Evolutionary conservation across 2,329 filamentous ascomycete species (phyloP), one percentile per base, ranked within the genome.

Genomic region (Xylaria sp.): DNA sequence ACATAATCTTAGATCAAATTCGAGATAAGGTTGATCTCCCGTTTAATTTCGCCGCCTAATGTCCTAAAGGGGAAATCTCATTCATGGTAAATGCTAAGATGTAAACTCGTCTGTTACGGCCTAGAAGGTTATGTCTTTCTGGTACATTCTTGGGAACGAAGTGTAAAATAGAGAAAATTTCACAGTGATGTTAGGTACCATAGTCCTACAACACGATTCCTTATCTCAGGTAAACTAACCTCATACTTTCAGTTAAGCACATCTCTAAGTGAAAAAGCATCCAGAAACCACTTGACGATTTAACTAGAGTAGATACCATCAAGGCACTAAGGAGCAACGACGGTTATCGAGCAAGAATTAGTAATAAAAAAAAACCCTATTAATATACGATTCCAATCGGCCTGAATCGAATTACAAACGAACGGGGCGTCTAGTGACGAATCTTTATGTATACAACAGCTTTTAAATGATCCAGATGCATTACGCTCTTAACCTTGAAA

Each of bases 1-100:
- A 74, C 56, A 32, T 6, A 34, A 39, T 7, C 19, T 19, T 47
- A 78, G 76, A 78, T 63, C 75, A 78, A 69, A 75, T 78, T 65
- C 75, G 75, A 32, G 75, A 77, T 55, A 78, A 78, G 63, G 71
- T 78, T 61, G 73, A 73, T 59, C 67, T 76, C 45, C 69, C 73
- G 9, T 69, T 75, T 8, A 69, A 68, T 27, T 74, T 77, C 47
- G 21, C 27, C 19, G 24, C 54, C 30, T 69, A 51, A 53, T 21
- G 21, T 34, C 24, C 11, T 4, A 9, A 17, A 24, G 39, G 58
- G 21, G 17, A 17, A 58, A 57, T 30, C 21, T 32, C 3, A n/a
- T 6, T 21, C 36, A 39, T 14, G 3, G 21, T 6, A 53, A 42
- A 39, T 27, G 19, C 30, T 11, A 51, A 9, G 17, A 34, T 14